A percentile compares a stretch with the other conserved stretches of the same genome.
Conservation (phyloP, 345 rosid genomes). For the Carallia brachiata region DNA sequence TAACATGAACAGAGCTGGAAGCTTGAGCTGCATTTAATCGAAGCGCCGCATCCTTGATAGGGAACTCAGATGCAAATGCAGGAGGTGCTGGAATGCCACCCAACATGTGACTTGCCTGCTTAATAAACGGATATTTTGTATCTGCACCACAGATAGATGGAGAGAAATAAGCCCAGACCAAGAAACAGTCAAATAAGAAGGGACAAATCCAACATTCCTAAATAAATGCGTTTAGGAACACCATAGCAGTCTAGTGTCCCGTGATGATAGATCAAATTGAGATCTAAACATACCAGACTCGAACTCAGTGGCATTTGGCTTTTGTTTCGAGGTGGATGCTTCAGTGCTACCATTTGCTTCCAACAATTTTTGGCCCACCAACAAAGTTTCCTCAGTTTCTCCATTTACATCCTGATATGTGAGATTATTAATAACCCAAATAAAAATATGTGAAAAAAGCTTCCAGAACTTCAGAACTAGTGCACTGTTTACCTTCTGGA, state of each 20-base stretch:
- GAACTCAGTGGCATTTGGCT: constrained; percentile 36
- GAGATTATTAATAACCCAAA: neutral
- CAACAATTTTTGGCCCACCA: constrained; percentile 30
- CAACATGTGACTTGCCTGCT: constrained; percentile 75
- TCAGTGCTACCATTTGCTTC: constrained; percentile 31
- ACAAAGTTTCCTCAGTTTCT: constrained; percentile 36
- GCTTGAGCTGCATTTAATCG: constrained; percentile 54
- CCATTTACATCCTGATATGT: constrained; percentile 40
- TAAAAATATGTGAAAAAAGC: neutral
- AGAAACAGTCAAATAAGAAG: neutral
- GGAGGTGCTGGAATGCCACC: constrained; percentile 68
- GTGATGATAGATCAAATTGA: neutral
- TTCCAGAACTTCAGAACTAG: neutral
- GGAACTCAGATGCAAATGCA: constrained; percentile 68
- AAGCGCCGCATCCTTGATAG: constrained; percentile 55
- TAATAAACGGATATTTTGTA: constrained; percentile 57
- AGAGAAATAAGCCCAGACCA: constrained; percentile 12
- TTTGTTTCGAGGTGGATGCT: constrained; percentile 61
- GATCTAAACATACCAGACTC: constrained; percentile 52
- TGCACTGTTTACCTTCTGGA: constrained; percentile 36
- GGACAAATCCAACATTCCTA: neutral
- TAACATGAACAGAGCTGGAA: constrained; percentile 70
- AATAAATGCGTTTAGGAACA: neutral
- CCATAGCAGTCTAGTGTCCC: no score
- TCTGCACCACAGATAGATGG: constrained; percentile 36